Percentiles rank a stretch among this genome's conserved stretches.
phyloP scores from a whole-genome alignment of 441 rosid genomes.

The Theobroma grandiflorum region DNA sequence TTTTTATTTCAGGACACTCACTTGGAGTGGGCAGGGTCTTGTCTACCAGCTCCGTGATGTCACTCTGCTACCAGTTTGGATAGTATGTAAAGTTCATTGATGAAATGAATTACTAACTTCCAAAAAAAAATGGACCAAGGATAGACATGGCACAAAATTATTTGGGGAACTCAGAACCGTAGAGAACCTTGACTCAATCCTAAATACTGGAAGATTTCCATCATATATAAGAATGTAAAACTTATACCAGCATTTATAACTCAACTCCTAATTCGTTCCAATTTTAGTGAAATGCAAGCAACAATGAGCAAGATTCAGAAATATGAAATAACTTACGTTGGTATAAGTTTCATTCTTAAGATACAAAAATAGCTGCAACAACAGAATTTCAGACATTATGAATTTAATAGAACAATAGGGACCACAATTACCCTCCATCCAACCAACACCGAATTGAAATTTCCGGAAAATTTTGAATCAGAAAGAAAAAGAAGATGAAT shows the following conservation, averaged over 20 bases:
- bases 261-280: background rate
- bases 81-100: no score
- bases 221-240: background rate
- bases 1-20: no score
- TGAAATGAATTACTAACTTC: no score
- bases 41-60: no score
- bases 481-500: background rate
- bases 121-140: background rate
- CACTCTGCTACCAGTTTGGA: no score
- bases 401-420: background rate
- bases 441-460: background rate
- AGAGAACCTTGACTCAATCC: background rate
- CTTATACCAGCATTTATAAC: background rate
- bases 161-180: background rate
- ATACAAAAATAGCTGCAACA: background rate
- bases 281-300: constrained; percentile 1
- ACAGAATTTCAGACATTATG: background rate
- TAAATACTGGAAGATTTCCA: background rate
- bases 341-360: background rate
- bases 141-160: background rate
- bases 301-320: background rate
- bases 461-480: background rate
- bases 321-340: background rate
- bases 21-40: no score
- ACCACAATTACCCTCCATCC: constrained; percentile 5